These are phyloP conservation scores for Aspergillus melleus DNA, from an alignment of 2,329 filamentous ascomycete species.

Conservation along the genomic window DNA sequence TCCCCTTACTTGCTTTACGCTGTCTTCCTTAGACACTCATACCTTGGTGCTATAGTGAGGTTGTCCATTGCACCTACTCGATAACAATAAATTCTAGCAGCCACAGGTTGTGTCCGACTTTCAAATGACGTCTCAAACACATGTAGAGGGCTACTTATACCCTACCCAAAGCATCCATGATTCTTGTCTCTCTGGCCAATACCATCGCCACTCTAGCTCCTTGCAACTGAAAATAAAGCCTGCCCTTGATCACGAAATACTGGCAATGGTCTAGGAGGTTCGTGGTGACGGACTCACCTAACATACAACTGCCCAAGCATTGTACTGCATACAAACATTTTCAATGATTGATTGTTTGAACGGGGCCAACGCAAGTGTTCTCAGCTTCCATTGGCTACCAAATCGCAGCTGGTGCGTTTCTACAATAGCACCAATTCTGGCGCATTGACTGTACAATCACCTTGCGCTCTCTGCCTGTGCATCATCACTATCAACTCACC, in stretches of 20 bases:
- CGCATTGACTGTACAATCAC: background rate
- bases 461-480: background rate
- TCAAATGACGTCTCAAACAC: background rate
- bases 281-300: background rate
- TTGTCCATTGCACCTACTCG: background rate
- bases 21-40: constrained; percentile 15
- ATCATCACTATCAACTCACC: background rate
- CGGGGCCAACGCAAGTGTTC: background rate
- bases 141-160: background rate
- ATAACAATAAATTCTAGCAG: background rate
- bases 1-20: constrained; percentile 6
- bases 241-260: background rate
- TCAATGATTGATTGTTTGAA: background rate
- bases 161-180: background rate
- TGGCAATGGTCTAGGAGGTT: background rate
- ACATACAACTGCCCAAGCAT: background rate
- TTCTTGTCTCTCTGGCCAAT: background rate
- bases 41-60: constrained; percentile 5
- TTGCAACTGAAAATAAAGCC: background rate
- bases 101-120: background rate
- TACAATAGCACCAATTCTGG: background rate
- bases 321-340: background rate
- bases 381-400: background rate
- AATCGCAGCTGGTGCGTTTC: background rate
- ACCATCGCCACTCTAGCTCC: background rate